These are phyloP conservation scores for Solanum sejunctum DNA, from an alignment of 257 asterid genomes.

Conservation along the genomic window DNA sequence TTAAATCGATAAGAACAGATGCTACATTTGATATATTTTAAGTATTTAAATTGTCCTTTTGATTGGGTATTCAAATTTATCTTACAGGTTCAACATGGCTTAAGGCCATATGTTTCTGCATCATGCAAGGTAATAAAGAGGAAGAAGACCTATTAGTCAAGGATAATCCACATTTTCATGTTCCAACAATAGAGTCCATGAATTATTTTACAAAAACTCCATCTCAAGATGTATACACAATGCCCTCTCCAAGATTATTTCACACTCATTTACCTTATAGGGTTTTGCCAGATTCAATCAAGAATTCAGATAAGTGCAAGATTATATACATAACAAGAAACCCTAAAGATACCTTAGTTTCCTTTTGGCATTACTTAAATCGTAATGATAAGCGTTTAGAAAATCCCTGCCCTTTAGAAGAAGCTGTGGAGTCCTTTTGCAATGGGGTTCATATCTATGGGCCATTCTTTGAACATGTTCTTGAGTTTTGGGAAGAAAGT, in stretches of 20 bases:
- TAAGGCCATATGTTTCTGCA: neutral
- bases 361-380: neutral
- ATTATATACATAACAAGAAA: neutral
- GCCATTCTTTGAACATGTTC: neutral
- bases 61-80: neutral
- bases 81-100: neutral
- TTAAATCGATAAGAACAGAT: too few species aligned
- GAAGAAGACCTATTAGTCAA: neutral
- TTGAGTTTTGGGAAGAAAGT: neutral
- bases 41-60: too few species aligned
- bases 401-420: neutral
- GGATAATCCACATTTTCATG: neutral
- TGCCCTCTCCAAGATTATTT: neutral
- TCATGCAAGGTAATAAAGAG: neutral
- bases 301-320: neutral
- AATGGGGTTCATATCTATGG: neutral
- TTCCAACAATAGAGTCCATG: neutral
- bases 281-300: neutral
- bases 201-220: neutral
- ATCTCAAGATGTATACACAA: neutral
- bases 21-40: too few species aligned
- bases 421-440: neutral
- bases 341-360: neutral
- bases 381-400: neutral
- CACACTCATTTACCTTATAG: neutral